These are phyloP conservation scores for Xanthoconium stramineum DNA, from an alignment of 768 basidiomycete genomes.

Conservation along the genomic window DNA sequence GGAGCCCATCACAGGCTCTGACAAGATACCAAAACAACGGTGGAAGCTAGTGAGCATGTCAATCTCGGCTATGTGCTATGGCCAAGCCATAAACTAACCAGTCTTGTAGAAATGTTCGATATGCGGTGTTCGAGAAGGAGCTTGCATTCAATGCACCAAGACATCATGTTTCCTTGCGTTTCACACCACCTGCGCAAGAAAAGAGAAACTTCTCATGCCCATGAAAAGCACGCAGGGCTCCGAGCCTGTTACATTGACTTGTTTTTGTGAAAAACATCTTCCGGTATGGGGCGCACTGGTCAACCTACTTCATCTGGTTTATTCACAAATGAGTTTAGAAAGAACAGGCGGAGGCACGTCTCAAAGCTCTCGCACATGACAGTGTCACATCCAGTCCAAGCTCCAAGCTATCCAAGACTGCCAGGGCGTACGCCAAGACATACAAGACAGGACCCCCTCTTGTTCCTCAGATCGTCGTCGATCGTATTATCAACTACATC, in stretches of 20 bases:
- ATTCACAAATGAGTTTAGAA: constrained; percentile 38
- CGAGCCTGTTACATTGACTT: constrained; percentile 69
- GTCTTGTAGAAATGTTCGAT: constrained; percentile 54
- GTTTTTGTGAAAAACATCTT: constrained; percentile 88
- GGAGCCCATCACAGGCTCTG: constrained; percentile 93
- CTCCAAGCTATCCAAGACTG: constrained; percentile 64
- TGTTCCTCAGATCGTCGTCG: constrained; percentile 82
- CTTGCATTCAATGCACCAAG: constrained; percentile 96
- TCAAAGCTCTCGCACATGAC: constrained; percentile 48
- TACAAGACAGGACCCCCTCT: constrained; percentile 93
- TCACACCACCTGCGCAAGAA: constrained; percentile 91
- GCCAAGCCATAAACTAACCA: constrained; percentile 7
- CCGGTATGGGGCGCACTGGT: constrained; percentile 53
- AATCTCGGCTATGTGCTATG: neutral
- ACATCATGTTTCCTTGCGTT: constrained; percentile 89
- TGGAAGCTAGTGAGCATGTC: constrained; percentile 82
- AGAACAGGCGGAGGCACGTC: constrained; percentile 65
- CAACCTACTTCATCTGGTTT: neutral
- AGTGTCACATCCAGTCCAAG: constrained; percentile 40
- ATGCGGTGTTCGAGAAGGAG: constrained; percentile 63
- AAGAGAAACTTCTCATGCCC: constrained; percentile 77
- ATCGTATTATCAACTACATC: constrained; percentile 74
- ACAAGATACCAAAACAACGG: constrained; percentile 81
- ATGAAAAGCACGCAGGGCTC: constrained; percentile 82
- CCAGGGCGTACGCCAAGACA: constrained; percentile 87